These are phyloP conservation scores for Solanum chmielewskii DNA, from an alignment of 257 asterid genomes.

Conservation along the genomic window DNA sequence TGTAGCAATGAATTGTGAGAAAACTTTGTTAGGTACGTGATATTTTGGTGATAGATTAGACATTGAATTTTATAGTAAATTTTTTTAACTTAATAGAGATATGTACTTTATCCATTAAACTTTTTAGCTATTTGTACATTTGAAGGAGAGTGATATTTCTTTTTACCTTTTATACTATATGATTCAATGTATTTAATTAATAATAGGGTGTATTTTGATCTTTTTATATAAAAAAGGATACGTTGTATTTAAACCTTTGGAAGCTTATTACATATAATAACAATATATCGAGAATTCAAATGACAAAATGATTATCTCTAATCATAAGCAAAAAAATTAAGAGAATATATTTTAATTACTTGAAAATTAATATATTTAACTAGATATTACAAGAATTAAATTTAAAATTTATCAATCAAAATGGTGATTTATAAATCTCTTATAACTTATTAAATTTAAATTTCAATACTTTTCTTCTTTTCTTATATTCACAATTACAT, in stretches of 20 bases:
- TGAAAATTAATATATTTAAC: too few relatives aligned
- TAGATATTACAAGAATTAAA: too few relatives aligned
- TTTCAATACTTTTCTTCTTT: neutral
- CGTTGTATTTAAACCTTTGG: neutral
- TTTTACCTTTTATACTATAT: neutral
- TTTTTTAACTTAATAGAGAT: too few relatives aligned
- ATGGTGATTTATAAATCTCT: neutral
- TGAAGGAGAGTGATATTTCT: neutral
- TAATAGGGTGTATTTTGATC: too few relatives aligned
- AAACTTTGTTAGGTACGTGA: neutral
- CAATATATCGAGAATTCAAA: neutral
- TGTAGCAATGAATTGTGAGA: neutral
- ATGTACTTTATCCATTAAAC: too few relatives aligned
- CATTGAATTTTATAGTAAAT: neutral
- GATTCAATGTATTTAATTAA: neutral
- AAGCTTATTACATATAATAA: too few relatives aligned
- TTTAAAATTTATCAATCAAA: neutral
- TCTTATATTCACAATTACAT: neutral
- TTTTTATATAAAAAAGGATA: too few relatives aligned
- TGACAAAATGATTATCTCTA: neutral
- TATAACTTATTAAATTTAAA: neutral
- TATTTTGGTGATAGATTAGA: neutral
- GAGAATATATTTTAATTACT: too few relatives aligned
- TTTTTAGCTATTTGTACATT: too few relatives aligned
- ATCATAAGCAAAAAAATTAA: too few relatives aligned